Evolutionary conservation across 2,329 filamentous ascomycete species (phyloP).

Genomic region (Calonectria multiphialidica): DNA sequence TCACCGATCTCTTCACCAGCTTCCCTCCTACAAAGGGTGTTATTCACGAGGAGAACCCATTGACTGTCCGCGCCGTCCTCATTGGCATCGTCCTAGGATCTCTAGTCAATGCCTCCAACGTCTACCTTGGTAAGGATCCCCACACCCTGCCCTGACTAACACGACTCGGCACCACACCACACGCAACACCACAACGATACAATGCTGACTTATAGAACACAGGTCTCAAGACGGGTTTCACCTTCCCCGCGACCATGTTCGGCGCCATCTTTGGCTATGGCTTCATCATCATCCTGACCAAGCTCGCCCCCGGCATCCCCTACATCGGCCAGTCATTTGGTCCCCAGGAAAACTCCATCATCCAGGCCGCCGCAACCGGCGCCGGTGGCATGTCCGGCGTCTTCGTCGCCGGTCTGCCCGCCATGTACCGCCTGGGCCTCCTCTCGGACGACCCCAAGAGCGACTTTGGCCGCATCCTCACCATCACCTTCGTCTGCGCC

Average conservation of each 20-base stretch:
- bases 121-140: slow-evolving; percentile 64
- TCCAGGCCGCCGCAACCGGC: slow-evolving; percentile 70
- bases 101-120: slow-evolving; percentile 72
- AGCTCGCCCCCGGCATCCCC: slow-evolving; percentile 60
- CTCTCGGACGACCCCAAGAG: slow-evolving; percentile 61
- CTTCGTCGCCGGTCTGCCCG: slow-evolving; percentile 71
- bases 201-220: slow-evolving; percentile 19
- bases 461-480: slow-evolving; percentile 70
- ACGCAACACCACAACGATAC: background rate
- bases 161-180: background rate
- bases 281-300: slow-evolving; percentile 66
- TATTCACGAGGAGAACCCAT: slow-evolving; percentile 59
- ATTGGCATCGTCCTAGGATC: slow-evolving; percentile 68
- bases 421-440: slow-evolving; percentile 68
- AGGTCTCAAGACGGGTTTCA: slow-evolving; percentile 66
- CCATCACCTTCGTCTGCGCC: slow-evolving; percentile 70
- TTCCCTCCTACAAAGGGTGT: slow-evolving; percentile 56
- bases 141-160: background rate
- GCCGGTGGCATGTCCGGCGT: slow-evolving; percentile 69
- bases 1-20: slow-evolving; percentile 54
- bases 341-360: slow-evolving; percentile 72
- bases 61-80: slow-evolving; percentile 68
- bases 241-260: slow-evolving; percentile 61
- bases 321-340: slow-evolving; percentile 67
- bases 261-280: slow-evolving; percentile 71